These are phyloP conservation scores for Microcyclospora pomicola DNA, from an alignment of 2,329 filamentous ascomycete genomes.

Conservation along the genomic window DNA sequence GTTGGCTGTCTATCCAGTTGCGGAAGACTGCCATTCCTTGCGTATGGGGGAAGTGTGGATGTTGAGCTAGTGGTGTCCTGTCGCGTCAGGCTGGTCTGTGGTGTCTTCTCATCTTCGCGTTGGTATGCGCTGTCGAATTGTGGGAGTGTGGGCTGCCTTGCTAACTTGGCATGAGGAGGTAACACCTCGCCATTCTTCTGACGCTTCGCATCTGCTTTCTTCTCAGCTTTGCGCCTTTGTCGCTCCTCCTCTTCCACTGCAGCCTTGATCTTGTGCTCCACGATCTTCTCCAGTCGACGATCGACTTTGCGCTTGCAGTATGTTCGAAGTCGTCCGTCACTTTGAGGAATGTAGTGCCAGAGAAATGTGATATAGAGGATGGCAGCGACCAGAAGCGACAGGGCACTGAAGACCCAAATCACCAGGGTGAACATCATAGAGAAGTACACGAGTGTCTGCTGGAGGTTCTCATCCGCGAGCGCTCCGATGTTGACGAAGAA, in stretches of 20 bases:
- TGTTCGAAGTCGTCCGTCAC: constrained; percentile 64
- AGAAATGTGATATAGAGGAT: constrained; percentile 79
- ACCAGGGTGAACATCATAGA: constrained; percentile 87
- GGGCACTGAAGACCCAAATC: constrained; percentile 71
- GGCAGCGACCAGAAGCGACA: constrained; percentile 58
- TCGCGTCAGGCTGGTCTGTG: constrained; percentile 16
- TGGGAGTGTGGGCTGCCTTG: constrained; percentile 55
- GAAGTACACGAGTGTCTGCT: constrained; percentile 69
- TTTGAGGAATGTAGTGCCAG: constrained; percentile 76
- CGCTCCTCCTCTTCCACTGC: constrained; percentile 64
- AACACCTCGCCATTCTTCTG: constrained; percentile 16
- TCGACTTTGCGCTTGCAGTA: constrained; percentile 93
- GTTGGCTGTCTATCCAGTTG: constrained; percentile 27
- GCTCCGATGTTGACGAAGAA: constrained; percentile 73
- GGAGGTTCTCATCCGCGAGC: constrained; percentile 58
- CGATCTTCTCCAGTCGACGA: constrained; percentile 67
- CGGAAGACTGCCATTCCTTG: constrained; percentile 18
- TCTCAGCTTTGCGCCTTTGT: constrained; percentile 40
- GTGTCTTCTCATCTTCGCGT: constrained; percentile 35
- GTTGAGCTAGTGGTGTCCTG: too few species aligned
- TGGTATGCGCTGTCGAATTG: constrained; percentile 41
- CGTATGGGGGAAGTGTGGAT: too few species aligned
- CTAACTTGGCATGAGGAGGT: constrained; percentile 24
- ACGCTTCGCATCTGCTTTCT: constrained; percentile 36
- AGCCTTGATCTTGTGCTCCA: constrained; percentile 75